Conservation (phyloP, 495 filamentous ascomycete genomes). For the Amphirosellinia nigrospora region DNA sequence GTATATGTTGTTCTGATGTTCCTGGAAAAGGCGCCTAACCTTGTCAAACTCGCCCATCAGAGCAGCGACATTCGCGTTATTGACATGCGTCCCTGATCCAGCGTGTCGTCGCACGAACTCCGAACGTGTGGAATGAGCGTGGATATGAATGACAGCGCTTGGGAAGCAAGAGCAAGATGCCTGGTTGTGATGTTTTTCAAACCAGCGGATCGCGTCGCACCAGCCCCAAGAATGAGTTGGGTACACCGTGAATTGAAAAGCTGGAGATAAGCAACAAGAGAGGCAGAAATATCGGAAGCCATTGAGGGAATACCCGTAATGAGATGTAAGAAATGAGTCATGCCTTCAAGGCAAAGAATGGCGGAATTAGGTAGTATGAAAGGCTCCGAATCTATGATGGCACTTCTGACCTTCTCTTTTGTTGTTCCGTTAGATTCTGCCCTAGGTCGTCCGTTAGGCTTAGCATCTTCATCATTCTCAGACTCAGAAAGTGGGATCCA, state of each 20-base stretch:
- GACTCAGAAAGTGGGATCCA: constrained; percentile 64
- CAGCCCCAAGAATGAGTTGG: constrained; percentile 93
- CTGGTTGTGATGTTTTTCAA: constrained; percentile 96
- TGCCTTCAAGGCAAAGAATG: constrained; percentile 75
- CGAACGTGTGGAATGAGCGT: constrained; percentile 87
- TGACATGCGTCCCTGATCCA: constrained; percentile 58
- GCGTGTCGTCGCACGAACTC: constrained; percentile 88
- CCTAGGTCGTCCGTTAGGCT: constrained; percentile 38
- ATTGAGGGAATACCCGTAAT: constrained; percentile 85
- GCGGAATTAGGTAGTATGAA: constrained; percentile 88
- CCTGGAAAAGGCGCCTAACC: constrained; percentile 83
- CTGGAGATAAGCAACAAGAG: constrained; percentile 69
- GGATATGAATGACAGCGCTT: constrained; percentile 86
- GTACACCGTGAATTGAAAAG: constrained; percentile 93
- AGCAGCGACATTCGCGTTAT: constrained; percentile 48
- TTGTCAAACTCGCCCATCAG: constrained; percentile 93
- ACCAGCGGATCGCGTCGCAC: constrained; percentile 87
- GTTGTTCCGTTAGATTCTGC: constrained; percentile 56
- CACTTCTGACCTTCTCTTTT: constrained; percentile 74
- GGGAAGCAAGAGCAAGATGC: constrained; percentile 90
- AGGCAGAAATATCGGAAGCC: constrained; percentile 79
- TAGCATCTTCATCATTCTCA: constrained; percentile 35
- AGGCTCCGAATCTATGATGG: constrained; percentile 81
- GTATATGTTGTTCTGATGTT: constrained; percentile 92
- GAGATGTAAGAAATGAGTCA: constrained; percentile 82